phyloP scores from a whole-genome alignment of 2,329 filamentous ascomycete genomes.

The Penicillium sp. region DNA sequence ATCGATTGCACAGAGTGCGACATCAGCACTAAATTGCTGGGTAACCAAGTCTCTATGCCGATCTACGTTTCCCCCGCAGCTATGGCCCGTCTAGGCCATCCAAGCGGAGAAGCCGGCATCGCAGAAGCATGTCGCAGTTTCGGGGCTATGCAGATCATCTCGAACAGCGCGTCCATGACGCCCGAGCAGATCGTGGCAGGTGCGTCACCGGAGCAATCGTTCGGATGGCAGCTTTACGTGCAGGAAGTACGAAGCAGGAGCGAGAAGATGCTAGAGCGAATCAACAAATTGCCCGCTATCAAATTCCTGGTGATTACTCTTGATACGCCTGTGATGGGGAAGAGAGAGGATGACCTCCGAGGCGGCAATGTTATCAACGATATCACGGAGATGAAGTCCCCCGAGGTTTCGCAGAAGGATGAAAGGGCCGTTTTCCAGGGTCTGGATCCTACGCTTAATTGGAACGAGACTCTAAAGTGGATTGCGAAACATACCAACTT shows the following conservation, averaged over 20 bases:
- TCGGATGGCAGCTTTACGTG: constrained; percentile 95
- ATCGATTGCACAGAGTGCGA: constrained; percentile 76
- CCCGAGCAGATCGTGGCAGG: constrained; percentile 82
- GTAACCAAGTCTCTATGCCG: constrained; percentile 67
- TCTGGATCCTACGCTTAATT: constrained; percentile 87
- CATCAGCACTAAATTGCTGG: constrained; percentile 69
- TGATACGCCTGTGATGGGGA: constrained; percentile 85
- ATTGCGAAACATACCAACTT: constrained; percentile 72
- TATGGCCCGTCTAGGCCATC: constrained; percentile 84
- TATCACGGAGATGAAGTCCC: constrained; percentile 43
- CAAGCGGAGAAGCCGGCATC: constrained; percentile 79
- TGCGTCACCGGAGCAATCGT: constrained; percentile 65
- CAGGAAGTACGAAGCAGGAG: constrained; percentile 79
- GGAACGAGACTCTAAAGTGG: constrained; percentile 79
- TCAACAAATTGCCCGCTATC: constrained; percentile 66
- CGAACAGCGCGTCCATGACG: constrained; percentile 88
- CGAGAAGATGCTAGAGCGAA: constrained; percentile 69
- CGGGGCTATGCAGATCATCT: constrained; percentile 77
- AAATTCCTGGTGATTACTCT: constrained; percentile 87
- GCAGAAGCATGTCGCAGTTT: constrained; percentile 70
- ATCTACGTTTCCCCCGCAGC: constrained; percentile 83
- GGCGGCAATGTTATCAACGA: constrained; percentile 34
- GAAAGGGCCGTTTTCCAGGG: constrained; percentile 61
- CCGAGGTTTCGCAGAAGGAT: constrained; percentile 41
- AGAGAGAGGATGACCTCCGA: constrained; percentile 65